Percentiles rank a stretch among this genome's conserved stretches.
Conservation (phyloP, 2,329 filamentous ascomycete genomes). For the Acephala macrosclerotiorum region DNA sequence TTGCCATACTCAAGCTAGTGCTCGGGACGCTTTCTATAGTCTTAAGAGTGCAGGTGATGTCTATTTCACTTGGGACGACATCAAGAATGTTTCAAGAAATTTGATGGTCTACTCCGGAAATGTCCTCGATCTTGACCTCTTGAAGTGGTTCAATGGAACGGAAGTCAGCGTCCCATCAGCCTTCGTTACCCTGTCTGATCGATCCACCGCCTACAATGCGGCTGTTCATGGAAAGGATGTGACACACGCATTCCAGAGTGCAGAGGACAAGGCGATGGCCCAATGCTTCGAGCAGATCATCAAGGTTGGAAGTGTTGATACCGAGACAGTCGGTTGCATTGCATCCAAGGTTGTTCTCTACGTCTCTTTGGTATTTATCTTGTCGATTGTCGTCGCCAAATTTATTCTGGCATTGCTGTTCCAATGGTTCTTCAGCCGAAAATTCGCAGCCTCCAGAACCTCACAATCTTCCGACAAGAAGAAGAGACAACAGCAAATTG, state of each 20-base stretch:
- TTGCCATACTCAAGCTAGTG: slow-evolving; percentile 79
- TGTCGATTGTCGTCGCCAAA: slow-evolving; percentile 85
- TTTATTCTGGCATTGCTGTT: slow-evolving; percentile 91
- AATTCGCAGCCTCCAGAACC: slow-evolving; percentile 85
- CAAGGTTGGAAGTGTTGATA: slow-evolving; percentile 95
- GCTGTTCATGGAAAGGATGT: slow-evolving; percentile 84
- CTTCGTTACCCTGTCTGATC: slow-evolving; percentile 82
- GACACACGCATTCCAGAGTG: slow-evolving; percentile 84
- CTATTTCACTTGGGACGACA: slow-evolving; percentile 95
- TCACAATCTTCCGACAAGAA: slow-evolving; percentile 83
- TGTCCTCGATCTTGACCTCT: slow-evolving; percentile 87
- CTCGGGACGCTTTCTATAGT: slow-evolving; percentile 78
- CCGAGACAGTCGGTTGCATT: slow-evolving; percentile 95
- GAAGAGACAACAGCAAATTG: slow-evolving; percentile 89
- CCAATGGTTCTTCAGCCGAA: slow-evolving; percentile 93
- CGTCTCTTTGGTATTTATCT: slow-evolving; percentile 88
- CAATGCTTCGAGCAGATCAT: slow-evolving; percentile 92
- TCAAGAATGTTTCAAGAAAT: slow-evolving; percentile 88
- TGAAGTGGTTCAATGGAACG: slow-evolving; percentile 87
- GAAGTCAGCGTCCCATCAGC: slow-evolving; percentile 78
- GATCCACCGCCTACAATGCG: slow-evolving; percentile 62
- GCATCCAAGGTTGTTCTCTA: slow-evolving; percentile 97
- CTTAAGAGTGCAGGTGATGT: slow-evolving; percentile 81
- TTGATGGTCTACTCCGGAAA: slow-evolving; percentile 93
- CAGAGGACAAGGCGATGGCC: slow-evolving; percentile 80